Conservation (phyloP, 768 basidiomycete genomes). For the Thelephora ganbajun region DNA sequence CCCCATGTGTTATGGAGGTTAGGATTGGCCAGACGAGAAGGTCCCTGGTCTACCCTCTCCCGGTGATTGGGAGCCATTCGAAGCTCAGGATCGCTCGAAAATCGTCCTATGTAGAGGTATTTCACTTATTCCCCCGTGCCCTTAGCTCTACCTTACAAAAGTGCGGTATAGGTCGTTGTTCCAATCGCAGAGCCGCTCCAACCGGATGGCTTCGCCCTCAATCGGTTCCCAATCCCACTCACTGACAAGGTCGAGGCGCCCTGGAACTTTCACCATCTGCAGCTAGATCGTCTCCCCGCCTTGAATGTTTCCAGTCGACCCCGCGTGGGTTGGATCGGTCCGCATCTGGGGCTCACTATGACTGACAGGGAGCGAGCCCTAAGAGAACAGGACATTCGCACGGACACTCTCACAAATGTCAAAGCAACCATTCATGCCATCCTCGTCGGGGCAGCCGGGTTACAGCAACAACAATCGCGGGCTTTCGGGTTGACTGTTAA, state of each 20-base stretch:
- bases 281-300: conserved; percentile 20
- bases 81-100: conserved; percentile 38
- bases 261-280: conserved; percentile 27
- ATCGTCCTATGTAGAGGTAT: conserved; percentile 32
- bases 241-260: background rate
- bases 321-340: conserved; percentile 18
- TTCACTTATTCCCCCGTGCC: background rate
- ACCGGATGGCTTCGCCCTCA: conserved; percentile 8
- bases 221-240: conserved; percentile 17
- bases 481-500: conserved; percentile 12
- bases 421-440: conserved; percentile 20
- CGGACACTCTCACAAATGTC: conserved; percentile 17
- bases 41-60: conserved; percentile 27
- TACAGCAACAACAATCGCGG: conserved; percentile 4
- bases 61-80: conserved; percentile 21
- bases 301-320: conserved; percentile 11
- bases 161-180: conserved; percentile 9
- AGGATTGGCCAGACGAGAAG: conserved; percentile 15
- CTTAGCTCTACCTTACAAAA: conserved; percentile 16
- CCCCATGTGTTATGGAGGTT: conserved; percentile 20
- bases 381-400: conserved; percentile 9
- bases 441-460: conserved; percentile 15
- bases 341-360: conserved; percentile 12
- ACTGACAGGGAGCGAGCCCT: conserved; percentile 17
- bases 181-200: conserved; percentile 10